Evolutionary conservation across 2,329 filamentous ascomycete genomes (phyloP), one percentile per base, ranked within the genome.

Genomic region (Cytospora piceicola): DNA sequence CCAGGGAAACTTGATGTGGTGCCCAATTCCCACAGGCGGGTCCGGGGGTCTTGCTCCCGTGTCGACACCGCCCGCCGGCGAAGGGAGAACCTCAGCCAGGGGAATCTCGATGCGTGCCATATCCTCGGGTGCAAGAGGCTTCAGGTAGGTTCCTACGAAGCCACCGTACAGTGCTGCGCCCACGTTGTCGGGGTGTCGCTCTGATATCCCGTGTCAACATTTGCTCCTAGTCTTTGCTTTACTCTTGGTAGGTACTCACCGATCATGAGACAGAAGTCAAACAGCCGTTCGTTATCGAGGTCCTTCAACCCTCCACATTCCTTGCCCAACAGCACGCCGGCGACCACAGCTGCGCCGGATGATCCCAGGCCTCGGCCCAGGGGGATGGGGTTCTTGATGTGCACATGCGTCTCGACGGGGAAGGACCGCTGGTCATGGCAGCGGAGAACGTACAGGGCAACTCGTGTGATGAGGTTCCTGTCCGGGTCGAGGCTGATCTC

Each of bases 261-360:
- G 78, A 97, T 96, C 95, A 99, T 99, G 71, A 99, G 83, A 75
- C 93, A 97, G 77, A 93, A 99, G 79, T 99, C 95, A 72, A 99
- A 89, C 75, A 99, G 86, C 49, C 95, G 85, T 70, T 92, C 90
- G 73, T 92, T 89, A 66, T 87, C 88, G 69, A 99, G 81, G 51
- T 85, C 81, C 54, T 89, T 83, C 68, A 99, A 83, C 36, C 90
- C 85, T 46, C 94, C 94, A 56, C 95, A 91, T 76, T 96, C 90
- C 80, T 95, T 97, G 51, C 90, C 95, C 55, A 99, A 83, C 77
- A 93, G 87, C n/a, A 97, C 94, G 70, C 95, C 95, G 0, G 93
- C 95, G 8, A 98, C 95, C 22, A 98, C 94, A 11, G 95, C 95
- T 5, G 95, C 94, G 34, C 94, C 95, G 0, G 94, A 97, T 52